Evolutionary conservation across 1,284 basidiomycete species (phyloP).

Genomic region (Tylopilus sp.): DNA sequence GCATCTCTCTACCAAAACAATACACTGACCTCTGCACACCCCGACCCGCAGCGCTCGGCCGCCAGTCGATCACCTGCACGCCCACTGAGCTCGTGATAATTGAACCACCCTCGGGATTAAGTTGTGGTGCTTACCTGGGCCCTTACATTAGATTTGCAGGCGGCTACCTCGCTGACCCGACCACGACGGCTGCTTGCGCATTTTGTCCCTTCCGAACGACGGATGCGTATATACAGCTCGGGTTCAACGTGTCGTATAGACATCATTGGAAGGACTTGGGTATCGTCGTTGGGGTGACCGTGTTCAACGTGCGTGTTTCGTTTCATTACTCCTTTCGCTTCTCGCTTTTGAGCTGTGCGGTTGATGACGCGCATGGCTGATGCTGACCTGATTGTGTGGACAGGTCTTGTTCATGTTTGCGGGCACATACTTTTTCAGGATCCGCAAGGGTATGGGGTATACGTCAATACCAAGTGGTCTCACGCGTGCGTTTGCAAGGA

Average conservation of each 20-base stretch:
- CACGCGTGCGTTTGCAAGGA: background rate
- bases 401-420: constrained; percentile 32
- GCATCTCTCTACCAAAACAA: background rate
- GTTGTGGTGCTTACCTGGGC: constrained; percentile 55
- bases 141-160: constrained; percentile 50
- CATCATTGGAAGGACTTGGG: constrained; percentile 49
- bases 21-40: background rate
- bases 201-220: constrained; percentile 50
- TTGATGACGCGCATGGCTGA: background rate
- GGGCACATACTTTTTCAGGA: constrained; percentile 36
- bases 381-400: background rate
- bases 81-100: constrained; percentile 50
- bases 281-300: constrained; percentile 38
- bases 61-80: constrained; percentile 53
- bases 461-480: background rate
- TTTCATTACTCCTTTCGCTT: too few species aligned
- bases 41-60: constrained; percentile 39
- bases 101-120: constrained; percentile 56
- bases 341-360: too few species aligned
- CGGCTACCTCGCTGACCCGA: constrained; percentile 65
- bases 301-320: constrained; percentile 43
- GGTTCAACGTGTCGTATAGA: constrained; percentile 46
- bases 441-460: constrained; percentile 13
- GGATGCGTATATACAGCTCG: constrained; percentile 39
- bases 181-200: constrained; percentile 49